These are phyloP conservation scores for Petunia secreta DNA, from an alignment of 257 asterid species.

Conservation along the genomic window DNA sequence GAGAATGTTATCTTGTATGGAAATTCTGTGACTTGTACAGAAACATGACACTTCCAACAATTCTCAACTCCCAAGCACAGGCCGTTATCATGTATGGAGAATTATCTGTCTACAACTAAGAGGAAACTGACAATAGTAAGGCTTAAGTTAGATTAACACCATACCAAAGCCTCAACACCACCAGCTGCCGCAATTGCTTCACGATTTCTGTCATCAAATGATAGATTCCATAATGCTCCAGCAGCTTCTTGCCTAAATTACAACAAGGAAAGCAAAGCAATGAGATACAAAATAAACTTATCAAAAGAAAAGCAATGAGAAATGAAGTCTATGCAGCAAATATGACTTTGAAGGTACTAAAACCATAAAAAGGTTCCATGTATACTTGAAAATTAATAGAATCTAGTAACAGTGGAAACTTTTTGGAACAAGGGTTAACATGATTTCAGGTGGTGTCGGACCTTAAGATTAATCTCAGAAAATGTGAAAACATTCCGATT, in stretches of 20 bases:
- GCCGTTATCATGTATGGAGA: slow-evolving; percentile 1
- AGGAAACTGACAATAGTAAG: neutral
- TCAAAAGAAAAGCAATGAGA: neutral
- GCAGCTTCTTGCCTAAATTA: slow-evolving; percentile 92
- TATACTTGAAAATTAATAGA: neutral
- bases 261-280: slow-evolving; percentile 9
- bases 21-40: neutral
- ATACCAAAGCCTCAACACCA: slow-evolving; percentile 95
- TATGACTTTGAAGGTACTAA: slow-evolving; percentile 15
- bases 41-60: slow-evolving; percentile 17
- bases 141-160: slow-evolving; percentile 22
- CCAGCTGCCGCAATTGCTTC: slow-evolving; percentile 89
- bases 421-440: too few relatives aligned
- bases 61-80: slow-evolving; percentile 13
- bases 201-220: slow-evolving; percentile 85
- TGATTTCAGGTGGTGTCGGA: too few relatives aligned
- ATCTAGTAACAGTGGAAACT: too few relatives aligned
- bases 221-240: slow-evolving; percentile 90
- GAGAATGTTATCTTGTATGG: slow-evolving; percentile 16
- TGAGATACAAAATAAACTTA: slow-evolving; percentile 11
- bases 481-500: too few relatives aligned
- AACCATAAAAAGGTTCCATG: slow-evolving; percentile 16
- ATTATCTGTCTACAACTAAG: neutral
- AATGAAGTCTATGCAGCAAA: slow-evolving; percentile 18
- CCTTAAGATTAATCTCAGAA: too few relatives aligned